Evolutionary conservation across 2,329 filamentous ascomycete genomes (phyloP), one percentile per base, ranked within the genome.

Genomic region (Colletotrichum paranaense): DNA sequence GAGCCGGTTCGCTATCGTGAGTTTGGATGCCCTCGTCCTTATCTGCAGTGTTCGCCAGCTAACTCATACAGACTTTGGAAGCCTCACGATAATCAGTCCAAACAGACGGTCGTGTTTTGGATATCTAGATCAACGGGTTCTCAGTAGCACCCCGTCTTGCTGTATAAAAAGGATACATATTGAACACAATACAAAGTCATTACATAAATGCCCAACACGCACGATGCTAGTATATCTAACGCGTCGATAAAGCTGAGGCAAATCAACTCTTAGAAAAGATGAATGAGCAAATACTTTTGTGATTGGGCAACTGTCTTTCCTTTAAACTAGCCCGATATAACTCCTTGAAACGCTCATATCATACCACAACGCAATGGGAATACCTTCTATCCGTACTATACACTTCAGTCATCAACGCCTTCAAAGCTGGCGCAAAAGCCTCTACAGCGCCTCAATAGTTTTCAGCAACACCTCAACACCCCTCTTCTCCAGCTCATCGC

Each of bases 1-100:
- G 80, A 97, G 94, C 80, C 92, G 91, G 77, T 93, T 98, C 83
- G 95, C 95, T 5, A 88, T 70, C 14, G 74, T 75, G 24, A 67
- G 74, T 74, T 8, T 14, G 4, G 2, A 32, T 9, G 12, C 9
- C 19, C 6, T 14, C 14, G 9, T 7, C 1, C 3, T 12, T 3
- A 3, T 22, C 22, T 9, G 30, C 28, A 58, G 16, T 22, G 9
- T 22, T 19, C 26, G 16, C 42, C 42, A 49, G 42, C 59, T 62
- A 24, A 62, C 12, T 6, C 3, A 4, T 16, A 14, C 12, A 52
- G 26, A 26, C 14, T 24, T 4, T 62, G 22, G 56, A 14, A 19
- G 19, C 30, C 6, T 58, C 42, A 11, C 9, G 8, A 19, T 22
- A 49, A 0, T n/a, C 7, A 3, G 19, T 19, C 42, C 4, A 49